A percentile compares a stretch with the other conserved stretches of the same genome.
Conservation (phyloP, 2,329 filamentous ascomycete species). For the Alternaria sp. region DNA sequence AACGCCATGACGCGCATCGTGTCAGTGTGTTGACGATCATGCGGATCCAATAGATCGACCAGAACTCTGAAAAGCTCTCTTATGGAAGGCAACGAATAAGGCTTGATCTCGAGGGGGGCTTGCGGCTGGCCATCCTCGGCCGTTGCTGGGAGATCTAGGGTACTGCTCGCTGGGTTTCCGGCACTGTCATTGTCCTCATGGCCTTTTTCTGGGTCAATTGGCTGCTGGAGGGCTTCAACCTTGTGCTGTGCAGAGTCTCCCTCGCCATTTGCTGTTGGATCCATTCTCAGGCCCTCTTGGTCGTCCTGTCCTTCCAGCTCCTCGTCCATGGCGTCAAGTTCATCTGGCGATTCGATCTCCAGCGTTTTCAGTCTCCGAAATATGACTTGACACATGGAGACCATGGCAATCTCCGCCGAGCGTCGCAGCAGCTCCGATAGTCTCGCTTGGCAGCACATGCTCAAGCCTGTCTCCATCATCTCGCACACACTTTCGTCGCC, state of each 20-base stretch:
- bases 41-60: conserved; percentile 91
- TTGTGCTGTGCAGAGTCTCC: conserved; percentile 54
- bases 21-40: conserved; percentile 91
- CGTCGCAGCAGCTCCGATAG: conserved; percentile 89
- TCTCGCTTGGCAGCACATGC: conserved; percentile 94
- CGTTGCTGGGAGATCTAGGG: conserved; percentile 55
- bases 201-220: conserved; percentile 43
- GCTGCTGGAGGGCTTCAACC: conserved; percentile 48
- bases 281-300: conserved; percentile 83
- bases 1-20: conserved; percentile 97
- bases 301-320: conserved; percentile 68
- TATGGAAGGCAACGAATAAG: conserved; percentile 94
- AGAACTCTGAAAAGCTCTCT: conserved; percentile 92
- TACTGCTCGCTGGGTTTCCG: conserved; percentile 53
- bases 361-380: conserved; percentile 92
- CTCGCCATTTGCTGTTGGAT: conserved; percentile 75
- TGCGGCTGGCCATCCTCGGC: conserved; percentile 55
- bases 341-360: conserved; percentile 76
- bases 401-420: conserved; percentile 96
- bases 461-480: conserved; percentile 98
- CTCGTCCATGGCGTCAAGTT: conserved; percentile 71
- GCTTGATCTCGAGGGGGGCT: conserved; percentile 70
- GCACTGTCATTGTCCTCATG: conserved; percentile 50
- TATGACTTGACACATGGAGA: conserved; percentile 98
- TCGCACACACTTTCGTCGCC: conserved; percentile 98